Conservation (phyloP, 169 alveolate genomes). For the Eimeria tenella region DNA sequence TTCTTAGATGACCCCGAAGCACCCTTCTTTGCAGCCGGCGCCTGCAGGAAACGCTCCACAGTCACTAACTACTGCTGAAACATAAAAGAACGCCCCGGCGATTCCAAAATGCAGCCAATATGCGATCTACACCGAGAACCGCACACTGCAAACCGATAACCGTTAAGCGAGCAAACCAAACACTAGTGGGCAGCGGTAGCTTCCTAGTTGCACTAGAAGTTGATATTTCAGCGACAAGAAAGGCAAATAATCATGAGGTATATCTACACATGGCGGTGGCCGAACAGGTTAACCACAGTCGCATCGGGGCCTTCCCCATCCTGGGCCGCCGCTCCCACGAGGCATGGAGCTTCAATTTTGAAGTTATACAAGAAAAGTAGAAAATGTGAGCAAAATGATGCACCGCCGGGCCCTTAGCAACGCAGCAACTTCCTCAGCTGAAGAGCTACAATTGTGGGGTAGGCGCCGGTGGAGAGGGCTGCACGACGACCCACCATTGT, state of each 20-base stretch:
- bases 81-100: not conserved
- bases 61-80: not conserved
- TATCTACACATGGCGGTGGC: not conserved
- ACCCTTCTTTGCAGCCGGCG: conserved; percentile 71
- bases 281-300: not conserved
- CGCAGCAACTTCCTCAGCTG: not conserved
- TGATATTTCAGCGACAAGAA: no score
- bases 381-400: not conserved
- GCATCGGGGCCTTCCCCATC: conserved; percentile 11
- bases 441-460: conserved; percentile 27
- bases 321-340: not conserved
- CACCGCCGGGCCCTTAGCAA: not conserved
- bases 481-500: conserved; percentile 42
- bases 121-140: no score
- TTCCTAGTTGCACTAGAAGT: no score
- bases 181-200: no score
- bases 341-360: not conserved
- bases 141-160: no score
- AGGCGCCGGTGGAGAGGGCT: not conserved
- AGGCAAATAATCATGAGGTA: no score
- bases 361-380: not conserved
- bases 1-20: conserved; percentile 63
- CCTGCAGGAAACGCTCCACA: not conserved
- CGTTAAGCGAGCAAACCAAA: no score
- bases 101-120: not conserved